Evolutionary conservation across 1,284 basidiomycete genomes (phyloP), one percentile per base, ranked within the genome.

Genomic region (Wallemia mellicola): DNA sequence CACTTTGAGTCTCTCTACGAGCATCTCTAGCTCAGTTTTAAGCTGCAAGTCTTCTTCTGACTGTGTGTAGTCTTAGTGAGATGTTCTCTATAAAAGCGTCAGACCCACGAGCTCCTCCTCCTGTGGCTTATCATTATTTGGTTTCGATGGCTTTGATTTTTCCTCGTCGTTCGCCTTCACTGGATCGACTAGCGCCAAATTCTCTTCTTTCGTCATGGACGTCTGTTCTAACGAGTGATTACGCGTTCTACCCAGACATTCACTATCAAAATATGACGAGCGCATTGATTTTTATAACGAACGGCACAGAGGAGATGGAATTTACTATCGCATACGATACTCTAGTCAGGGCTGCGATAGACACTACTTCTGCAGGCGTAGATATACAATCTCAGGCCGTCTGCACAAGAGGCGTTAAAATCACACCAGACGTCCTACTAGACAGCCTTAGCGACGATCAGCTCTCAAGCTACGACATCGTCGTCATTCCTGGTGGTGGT

Each of bases 31-130:
- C 73, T 98, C 91, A 62, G 80, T 83, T 73, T 87, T 87, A 62
- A 99, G 79, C 68, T 92, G 86, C 30, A 83, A 74, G 69, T 98
- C 94, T 71, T 98, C 92, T 68, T 98, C 94, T 24, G 84, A 87
- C 87, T 91, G 64, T 0, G 15, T 28, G 19, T 55, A 3, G 32
- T n/a, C 17, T 58, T 19, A 57, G 24, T 22, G 27, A 2, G n/a
- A 59, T 28, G 15, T 57, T 17, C 60, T 54, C 24, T 27, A 25
- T 27, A 58, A 54, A 25, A 24, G 32, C 24, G 28, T 59, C 32
- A 59, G 54, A 75, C 82, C 64, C 67, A 88, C 86, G 70, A 92
- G 73, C 65, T 92, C 88, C 65, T 87, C 81, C 59, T 79, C 81
- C 63, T 86, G 81, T 57, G 75, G 78, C 30, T 69, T 78, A 72